Conservation (phyloP, 371 early-diverging fungal species). For the Zopfochytrium polystomum region DNA sequence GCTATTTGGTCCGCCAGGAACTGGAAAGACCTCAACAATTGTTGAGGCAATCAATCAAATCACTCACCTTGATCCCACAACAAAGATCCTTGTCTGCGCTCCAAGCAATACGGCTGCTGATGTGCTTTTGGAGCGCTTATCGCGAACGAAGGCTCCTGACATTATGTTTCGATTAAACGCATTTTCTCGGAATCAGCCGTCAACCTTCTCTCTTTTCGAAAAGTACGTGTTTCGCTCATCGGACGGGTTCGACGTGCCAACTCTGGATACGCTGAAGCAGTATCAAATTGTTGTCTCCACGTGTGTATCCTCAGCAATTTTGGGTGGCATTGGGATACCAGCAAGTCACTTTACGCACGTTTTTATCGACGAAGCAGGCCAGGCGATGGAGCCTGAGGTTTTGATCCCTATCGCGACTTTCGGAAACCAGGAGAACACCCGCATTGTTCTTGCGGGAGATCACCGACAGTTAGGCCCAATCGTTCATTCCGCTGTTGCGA, state of each 20-base stretch:
- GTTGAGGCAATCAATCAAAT: constrained; percentile 28
- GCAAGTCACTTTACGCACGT: constrained; percentile 35
- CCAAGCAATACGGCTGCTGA: constrained; percentile 38
- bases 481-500: constrained; percentile 19
- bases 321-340: constrained; percentile 39
- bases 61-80: constrained; percentile 1
- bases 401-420: constrained; percentile 36
- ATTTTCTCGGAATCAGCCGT: constrained; percentile 10
- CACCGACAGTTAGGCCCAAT: constrained; percentile 28
- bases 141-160: constrained; percentile 3
- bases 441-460: background rate
- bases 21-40: constrained; percentile 38
- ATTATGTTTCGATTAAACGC: constrained; percentile 26
- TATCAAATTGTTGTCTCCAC: constrained; percentile 49
- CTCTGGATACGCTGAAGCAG: constrained; percentile 29
- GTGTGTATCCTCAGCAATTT: constrained; percentile 41
- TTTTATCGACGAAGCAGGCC: constrained; percentile 56
- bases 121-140: constrained; percentile 26
- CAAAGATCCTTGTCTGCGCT: constrained; percentile 34
- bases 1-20: constrained; percentile 34
- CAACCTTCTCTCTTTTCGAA: constrained; percentile 21
- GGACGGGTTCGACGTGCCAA: constrained; percentile 37
- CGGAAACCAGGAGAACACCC: background rate
- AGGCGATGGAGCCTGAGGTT: constrained; percentile 51
- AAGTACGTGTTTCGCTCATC: constrained; percentile 13